These are phyloP conservation scores for Puccinia hordei DNA, from an alignment of 1,284 basidiomycete genomes.

Conservation along the genomic window DNA sequence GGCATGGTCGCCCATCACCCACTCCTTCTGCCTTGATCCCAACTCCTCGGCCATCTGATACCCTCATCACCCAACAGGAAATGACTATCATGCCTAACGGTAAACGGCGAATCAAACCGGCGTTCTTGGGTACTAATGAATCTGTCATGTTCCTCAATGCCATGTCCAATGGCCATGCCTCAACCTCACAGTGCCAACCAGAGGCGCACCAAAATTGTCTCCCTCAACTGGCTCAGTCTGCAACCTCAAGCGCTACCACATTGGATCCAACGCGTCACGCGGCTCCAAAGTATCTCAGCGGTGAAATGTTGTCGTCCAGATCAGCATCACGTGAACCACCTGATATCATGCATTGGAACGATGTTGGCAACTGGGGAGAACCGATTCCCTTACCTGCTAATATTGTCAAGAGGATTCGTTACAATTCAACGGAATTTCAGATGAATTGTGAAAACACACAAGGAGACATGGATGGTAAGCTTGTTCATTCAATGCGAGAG, in stretches of 20 bases:
- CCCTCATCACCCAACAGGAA: constrained; percentile 55
- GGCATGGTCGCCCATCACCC: constrained; percentile 46
- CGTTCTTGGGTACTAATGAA: constrained; percentile 60
- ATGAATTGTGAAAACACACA: neutral
- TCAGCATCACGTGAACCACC: neutral
- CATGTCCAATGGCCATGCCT: constrained; percentile 6
- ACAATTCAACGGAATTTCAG: neutral
- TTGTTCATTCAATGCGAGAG: neutral
- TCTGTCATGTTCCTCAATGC: constrained; percentile 24
- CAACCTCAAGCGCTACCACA: constrained; percentile 39
- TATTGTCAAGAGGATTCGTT: neutral
- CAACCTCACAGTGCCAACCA: constrained; percentile 18
- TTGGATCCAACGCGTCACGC: constrained; percentile 42
- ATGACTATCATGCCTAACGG: constrained; percentile 61
- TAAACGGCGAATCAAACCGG: constrained; percentile 71
- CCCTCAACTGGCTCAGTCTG: neutral
- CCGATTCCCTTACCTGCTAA: neutral
- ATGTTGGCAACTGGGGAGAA: constrained; percentile 15
- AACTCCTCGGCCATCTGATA: constrained; percentile 42
- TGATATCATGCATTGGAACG: constrained; percentile 22
- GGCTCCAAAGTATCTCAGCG: neutral
- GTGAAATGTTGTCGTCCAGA: neutral
- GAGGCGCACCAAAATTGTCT: neutral
- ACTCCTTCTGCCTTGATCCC: constrained; percentile 49
- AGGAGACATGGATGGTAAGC: constrained; percentile 23